phyloP scores from a whole-genome alignment of 768 basidiomycete genomes.

The Rhizopogon vulgaris region DNA sequence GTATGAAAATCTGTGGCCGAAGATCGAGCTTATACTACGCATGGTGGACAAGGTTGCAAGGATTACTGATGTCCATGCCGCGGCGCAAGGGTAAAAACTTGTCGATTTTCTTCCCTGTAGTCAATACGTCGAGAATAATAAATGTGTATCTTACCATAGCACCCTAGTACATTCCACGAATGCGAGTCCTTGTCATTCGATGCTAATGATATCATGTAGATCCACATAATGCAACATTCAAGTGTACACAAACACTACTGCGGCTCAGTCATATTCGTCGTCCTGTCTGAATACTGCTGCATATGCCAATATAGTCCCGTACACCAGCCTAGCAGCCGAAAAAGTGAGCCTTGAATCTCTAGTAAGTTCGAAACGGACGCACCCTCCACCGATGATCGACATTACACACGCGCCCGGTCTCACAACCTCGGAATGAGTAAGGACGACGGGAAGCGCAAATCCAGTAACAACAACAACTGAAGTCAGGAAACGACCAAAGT shows the following conservation, averaged over 20 bases:
- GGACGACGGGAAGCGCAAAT: constrained; percentile 85
- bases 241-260: not conserved
- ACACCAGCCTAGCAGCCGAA: constrained; percentile 54
- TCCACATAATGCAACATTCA: constrained; percentile 10
- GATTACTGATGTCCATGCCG: not conserved
- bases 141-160: not conserved
- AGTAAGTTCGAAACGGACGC: constrained; percentile 26
- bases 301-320: constrained; percentile 87
- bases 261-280: constrained; percentile 60
- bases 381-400: constrained; percentile 93
- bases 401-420: constrained; percentile 79
- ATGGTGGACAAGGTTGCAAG: constrained; percentile 26
- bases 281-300: constrained; percentile 78
- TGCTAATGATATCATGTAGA: constrained; percentile 6
- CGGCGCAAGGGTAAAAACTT: not conserved
- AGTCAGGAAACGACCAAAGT: constrained; percentile 94
- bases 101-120: not conserved
- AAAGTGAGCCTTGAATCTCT: constrained; percentile 2
- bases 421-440: constrained; percentile 90
- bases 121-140: not conserved
- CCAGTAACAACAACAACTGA: constrained; percentile 87
- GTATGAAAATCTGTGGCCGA: constrained; percentile 20
- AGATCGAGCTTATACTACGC: constrained; percentile 17
- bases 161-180: not conserved
- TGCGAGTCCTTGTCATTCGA: not conserved